Evolutionary conservation across 257 asterid species (phyloP), one percentile per base, ranked within the genome.

Genomic region (Ajuga chamaepitys): DNA sequence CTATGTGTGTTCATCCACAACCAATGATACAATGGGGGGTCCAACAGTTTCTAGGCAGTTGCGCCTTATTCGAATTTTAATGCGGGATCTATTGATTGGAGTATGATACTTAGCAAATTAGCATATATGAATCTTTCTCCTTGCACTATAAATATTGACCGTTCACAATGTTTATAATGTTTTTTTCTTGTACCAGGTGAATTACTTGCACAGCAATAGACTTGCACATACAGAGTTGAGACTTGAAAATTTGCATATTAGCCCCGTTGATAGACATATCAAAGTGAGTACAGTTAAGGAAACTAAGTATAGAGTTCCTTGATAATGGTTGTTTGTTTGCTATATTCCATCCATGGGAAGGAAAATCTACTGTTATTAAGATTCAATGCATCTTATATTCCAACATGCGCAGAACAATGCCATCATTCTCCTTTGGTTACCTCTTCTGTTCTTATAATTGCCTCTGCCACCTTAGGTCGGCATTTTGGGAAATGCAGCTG

Each of bases 201-300:
- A 92, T 83, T 92, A 92, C 75, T 82, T 92, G 50, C 98, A 92
- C 87, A 87, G 93, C 75, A 94, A 89, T 78, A 97, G 98, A 58
- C 95, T 92, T 67, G 98, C 96, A 28, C 98, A 92, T 77, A 92
- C 97, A 38, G 96, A 89, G 80, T 63, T 92, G 81, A 92, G 87
- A 66, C 88, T 92, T 24, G 98, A 92, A 80, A 92, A 84, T 76
- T 78, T 92, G 88, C 98, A 89, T 67, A 81, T 92, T 71, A 71
- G 98, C 80, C 88, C 95, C 1, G 89, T 92, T 62, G 98, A 92
- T 71, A 82, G 78, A 58, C 98, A 92, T 80, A 83, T 92, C 70
- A 92, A 89, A 79, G 97, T 92, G 81, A 82, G 91, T 79, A 50
- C 17, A 9, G 32, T 58, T 77, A 62, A 48, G 68, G 56, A 78